phyloP scores from a whole-genome alignment of 177 flowering plant genomes.

The Vitis hybrid region DNA sequence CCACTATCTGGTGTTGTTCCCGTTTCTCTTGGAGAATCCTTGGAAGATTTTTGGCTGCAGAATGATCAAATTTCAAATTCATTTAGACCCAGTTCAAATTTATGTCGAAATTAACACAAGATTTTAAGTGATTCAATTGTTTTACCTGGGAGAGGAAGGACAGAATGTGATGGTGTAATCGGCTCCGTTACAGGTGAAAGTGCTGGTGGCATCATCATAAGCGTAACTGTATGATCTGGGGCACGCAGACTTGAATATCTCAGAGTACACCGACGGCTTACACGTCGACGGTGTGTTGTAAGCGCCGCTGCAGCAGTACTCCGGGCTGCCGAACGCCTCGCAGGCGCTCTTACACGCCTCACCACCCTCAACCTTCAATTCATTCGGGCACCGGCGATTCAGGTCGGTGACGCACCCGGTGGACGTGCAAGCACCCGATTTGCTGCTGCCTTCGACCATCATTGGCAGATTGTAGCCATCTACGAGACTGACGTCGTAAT shows the following conservation, averaged over 20 bases:
- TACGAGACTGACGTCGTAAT: constrained; percentile 76
- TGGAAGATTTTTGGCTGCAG: constrained; percentile 50
- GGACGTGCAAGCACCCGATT: constrained; percentile 39
- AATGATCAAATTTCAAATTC: background rate
- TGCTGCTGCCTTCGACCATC: constrained; percentile 43
- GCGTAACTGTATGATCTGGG: constrained; percentile 87
- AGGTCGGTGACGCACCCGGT: constrained; percentile 64
- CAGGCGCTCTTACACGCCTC: constrained; percentile 79
- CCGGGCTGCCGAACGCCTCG: constrained; percentile 61
- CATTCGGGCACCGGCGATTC: constrained; percentile 56
- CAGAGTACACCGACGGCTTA: constrained; percentile 63
- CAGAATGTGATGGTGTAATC: constrained; percentile 75
- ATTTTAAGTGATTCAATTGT: background rate
- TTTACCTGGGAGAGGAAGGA: constrained; percentile 46
- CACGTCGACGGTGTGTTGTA: constrained; percentile 53
- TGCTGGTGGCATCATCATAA: constrained; percentile 77
- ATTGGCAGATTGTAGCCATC: constrained; percentile 75
- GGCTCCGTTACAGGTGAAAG: constrained; percentile 69
- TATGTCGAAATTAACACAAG: no score
- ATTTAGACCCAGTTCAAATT: no score
- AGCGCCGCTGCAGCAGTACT: constrained; percentile 68
- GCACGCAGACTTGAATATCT: constrained; percentile 71
- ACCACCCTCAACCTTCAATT: constrained; percentile 41
- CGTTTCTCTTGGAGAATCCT: constrained; percentile 16
- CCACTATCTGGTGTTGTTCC: constrained; percentile 15